Conservation (phyloP, 2,329 filamentous ascomycete genomes). For the Botrytis byssoidea region DNA sequence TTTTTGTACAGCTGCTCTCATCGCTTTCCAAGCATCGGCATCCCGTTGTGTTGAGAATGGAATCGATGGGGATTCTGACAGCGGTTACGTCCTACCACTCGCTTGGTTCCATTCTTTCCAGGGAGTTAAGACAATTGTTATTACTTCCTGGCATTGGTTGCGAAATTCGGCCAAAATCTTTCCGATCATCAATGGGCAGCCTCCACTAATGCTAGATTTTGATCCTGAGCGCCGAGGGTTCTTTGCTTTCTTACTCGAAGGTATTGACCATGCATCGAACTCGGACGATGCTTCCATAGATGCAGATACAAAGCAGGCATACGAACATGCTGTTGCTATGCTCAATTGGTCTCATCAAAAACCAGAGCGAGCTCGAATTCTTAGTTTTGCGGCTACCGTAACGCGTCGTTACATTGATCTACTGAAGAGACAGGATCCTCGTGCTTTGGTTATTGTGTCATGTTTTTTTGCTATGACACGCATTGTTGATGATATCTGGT, state of each 20-base stretch:
- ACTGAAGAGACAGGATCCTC: slow-evolving; percentile 54
- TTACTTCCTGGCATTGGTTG: slow-evolving; percentile 63
- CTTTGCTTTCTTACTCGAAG: slow-evolving; percentile 59
- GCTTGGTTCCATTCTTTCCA: slow-evolving; percentile 68
- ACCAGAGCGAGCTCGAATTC: slow-evolving; percentile 56
- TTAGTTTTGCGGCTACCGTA: slow-evolving; percentile 64
- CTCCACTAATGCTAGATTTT: slow-evolving; percentile 59
- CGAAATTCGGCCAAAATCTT: slow-evolving; percentile 56
- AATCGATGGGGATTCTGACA: slow-evolving; percentile 43
- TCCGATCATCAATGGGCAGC: slow-evolving; percentile 63
- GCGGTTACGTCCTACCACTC: slow-evolving; percentile 57
- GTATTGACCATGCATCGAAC: slow-evolving; percentile 55
- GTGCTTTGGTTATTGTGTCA: slow-evolving; percentile 34
- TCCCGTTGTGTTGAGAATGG: slow-evolving; percentile 61
- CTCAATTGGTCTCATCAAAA: slow-evolving; percentile 65
- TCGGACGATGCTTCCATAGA: slow-evolving; percentile 29
- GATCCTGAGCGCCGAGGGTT: slow-evolving; percentile 54
- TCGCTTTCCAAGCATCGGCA: slow-evolving; percentile 66
- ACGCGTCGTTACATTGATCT: slow-evolving; percentile 60
- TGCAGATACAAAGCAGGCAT: slow-evolving; percentile 51
- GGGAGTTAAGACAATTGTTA: slow-evolving; percentile 64
- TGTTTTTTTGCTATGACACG: slow-evolving; percentile 39
- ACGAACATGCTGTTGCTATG: slow-evolving; percentile 63
- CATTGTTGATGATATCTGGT: slow-evolving; percentile 51
- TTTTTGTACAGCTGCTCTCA: slow-evolving; percentile 61